Conservation (phyloP, 768 basidiomycete species). For the Boletus insuetus region DNA sequence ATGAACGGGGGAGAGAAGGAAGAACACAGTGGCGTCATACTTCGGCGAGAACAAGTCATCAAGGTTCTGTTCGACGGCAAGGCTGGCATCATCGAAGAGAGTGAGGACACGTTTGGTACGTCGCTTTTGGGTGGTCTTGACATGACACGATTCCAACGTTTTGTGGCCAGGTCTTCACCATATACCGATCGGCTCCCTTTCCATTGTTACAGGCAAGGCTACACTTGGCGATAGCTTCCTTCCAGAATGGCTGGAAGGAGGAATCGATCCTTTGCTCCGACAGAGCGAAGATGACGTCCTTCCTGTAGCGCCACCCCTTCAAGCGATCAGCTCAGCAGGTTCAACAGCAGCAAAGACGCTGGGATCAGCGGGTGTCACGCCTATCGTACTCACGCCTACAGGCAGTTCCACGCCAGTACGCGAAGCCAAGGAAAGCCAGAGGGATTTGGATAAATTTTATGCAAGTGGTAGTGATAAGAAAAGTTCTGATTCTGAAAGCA, state of each 20-base stretch:
- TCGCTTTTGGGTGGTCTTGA: neutral
- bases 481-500: constrained; percentile 34
- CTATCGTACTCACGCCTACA: constrained; percentile 58
- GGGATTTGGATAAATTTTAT: constrained; percentile 76
- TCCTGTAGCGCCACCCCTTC: constrained; percentile 29
- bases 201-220: constrained; percentile 54
- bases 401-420: constrained; percentile 45
- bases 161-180: constrained; percentile 35
- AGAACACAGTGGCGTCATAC: constrained; percentile 66
- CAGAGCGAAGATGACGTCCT: constrained; percentile 58
- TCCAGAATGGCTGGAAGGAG: constrained; percentile 87
- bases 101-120: constrained; percentile 36
- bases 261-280: constrained; percentile 75
- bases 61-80: constrained; percentile 82
- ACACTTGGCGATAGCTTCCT: constrained; percentile 44
- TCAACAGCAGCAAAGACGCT: constrained; percentile 25
- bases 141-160: constrained; percentile 2
- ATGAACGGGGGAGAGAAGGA: constrained; percentile 38
- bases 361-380: constrained; percentile 35
- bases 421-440: constrained; percentile 46
- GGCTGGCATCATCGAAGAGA: constrained; percentile 40
- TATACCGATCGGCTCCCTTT: constrained; percentile 63
- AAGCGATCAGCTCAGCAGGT: constrained; percentile 42
- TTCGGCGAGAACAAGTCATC: constrained; percentile 79
- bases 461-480: constrained; percentile 40